These are phyloP conservation scores for Pseudogymnoascus sp. DNA, from an alignment of 2,329 filamentous ascomycete species.

Conservation along the genomic window DNA sequence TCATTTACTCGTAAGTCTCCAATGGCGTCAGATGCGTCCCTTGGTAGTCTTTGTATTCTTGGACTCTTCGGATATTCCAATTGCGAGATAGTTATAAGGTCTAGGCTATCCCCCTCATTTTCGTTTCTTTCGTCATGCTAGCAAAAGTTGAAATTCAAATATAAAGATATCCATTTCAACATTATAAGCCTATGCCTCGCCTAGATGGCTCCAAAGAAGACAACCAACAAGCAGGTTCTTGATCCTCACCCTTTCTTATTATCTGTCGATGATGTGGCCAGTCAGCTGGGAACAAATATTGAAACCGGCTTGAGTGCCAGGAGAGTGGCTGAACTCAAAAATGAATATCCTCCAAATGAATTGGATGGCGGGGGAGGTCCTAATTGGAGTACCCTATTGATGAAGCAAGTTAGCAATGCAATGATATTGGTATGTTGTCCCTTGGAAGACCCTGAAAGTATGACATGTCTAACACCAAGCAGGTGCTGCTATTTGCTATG, in stretches of 20 bases:
- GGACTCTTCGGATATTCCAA: background rate
- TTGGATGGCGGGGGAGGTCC: conserved; percentile 62
- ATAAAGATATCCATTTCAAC: background rate
- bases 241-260: conserved; percentile 54
- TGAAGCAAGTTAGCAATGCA: conserved; percentile 68
- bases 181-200: conserved; percentile 7
- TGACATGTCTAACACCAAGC: conserved; percentile 34
- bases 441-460: background rate
- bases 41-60: background rate
- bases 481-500: conserved; percentile 32
- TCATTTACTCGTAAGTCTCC: conserved; percentile 3
- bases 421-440: conserved; percentile 58
- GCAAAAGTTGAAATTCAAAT: background rate
- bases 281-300: conserved; percentile 53
- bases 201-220: conserved; percentile 10
- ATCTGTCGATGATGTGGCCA: conserved; percentile 53
- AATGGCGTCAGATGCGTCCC: conserved; percentile 1
- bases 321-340: conserved; percentile 52
- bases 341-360: conserved; percentile 60
- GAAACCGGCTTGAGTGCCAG: conserved; percentile 58
- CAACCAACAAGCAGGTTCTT: background rate
- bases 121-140: conserved; percentile 2
- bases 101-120: conserved; percentile 1
- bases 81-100: conserved; percentile 3
- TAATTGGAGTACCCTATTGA: conserved; percentile 63